phyloP scores from a whole-genome alignment of 345 rosid genomes.

The Gossypium sturtianum region DNA sequence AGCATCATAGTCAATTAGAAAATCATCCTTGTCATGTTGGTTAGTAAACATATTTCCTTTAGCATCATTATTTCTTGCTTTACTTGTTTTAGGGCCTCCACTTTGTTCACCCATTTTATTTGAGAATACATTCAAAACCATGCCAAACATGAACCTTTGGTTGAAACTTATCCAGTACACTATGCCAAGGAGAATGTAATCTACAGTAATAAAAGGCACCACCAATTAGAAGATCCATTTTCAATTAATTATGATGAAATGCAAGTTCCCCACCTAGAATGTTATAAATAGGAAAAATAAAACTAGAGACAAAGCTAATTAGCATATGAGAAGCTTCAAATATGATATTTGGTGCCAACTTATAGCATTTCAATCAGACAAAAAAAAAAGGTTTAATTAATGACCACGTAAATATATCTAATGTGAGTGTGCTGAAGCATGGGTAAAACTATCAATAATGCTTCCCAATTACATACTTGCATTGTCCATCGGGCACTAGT shows the following conservation, averaged over 20 bases:
- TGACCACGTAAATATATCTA: conserved; percentile 37
- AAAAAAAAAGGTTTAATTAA: background rate
- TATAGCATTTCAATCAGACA: background rate
- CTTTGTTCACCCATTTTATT: conserved; percentile 51
- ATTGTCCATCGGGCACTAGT: conserved; percentile 43
- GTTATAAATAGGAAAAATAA: no score
- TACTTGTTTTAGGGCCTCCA: conserved; percentile 54
- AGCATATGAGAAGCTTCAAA: conserved; percentile 8
- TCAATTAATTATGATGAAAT: no score
- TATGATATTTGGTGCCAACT: background rate
- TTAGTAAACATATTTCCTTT: conserved; percentile 58
- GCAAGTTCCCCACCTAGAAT: no score
- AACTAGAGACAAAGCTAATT: conserved; percentile 21
- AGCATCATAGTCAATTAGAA: conserved; percentile 49
- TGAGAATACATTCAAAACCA: conserved; percentile 27
- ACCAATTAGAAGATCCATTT: conserved; percentile 15
- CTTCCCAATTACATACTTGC: conserved; percentile 38
- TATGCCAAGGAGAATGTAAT: conserved; percentile 28
- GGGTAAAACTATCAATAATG: conserved; percentile 27
- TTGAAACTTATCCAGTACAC: conserved; percentile 35
- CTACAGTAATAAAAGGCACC: conserved; percentile 40
- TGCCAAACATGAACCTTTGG: conserved; percentile 37
- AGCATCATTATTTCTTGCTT: conserved; percentile 45
- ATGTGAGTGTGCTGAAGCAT: conserved; percentile 29
- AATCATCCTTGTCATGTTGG: conserved; percentile 71